Conservation (phyloP, 139 green algal genomes). For the Chlorella sp. region DNA sequence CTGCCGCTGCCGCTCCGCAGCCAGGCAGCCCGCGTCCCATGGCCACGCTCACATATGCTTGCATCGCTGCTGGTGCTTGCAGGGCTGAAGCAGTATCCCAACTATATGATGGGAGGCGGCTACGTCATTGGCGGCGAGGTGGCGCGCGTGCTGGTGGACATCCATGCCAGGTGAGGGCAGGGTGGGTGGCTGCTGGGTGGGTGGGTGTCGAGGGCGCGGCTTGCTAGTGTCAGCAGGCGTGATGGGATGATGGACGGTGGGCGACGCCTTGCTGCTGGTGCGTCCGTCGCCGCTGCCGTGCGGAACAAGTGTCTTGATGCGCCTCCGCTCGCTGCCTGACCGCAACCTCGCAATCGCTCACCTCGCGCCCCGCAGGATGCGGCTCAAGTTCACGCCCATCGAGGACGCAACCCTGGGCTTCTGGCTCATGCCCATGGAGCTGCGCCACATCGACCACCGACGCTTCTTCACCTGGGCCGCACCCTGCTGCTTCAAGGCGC, state of each 20-base stretch:
- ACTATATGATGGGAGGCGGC: conserved; percentile 64
- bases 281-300: no score
- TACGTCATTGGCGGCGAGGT: conserved; percentile 59
- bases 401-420: conserved; percentile 65
- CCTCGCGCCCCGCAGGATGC: conserved; percentile 10
- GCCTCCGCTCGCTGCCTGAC: no score
- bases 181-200: not conserved
- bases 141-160: conserved; percentile 45
- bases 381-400: conserved; percentile 65
- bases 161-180: conserved; percentile 47
- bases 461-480: conserved; percentile 51
- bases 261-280: no score
- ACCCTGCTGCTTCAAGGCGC: conserved; percentile 66
- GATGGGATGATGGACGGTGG: no score
- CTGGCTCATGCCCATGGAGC: conserved; percentile 66
- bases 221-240: no score
- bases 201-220: no score
- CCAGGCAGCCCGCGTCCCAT: no score
- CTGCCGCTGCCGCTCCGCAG: not conserved
- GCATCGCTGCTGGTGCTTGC: not conserved
- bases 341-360: no score
- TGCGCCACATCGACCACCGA: conserved; percentile 60
- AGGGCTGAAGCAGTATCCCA: conserved; percentile 59
- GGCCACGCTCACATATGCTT: not conserved
- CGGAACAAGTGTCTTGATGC: no score